Conservation (phyloP, 306 rosid species). For the Rosa chinensis region DNA sequence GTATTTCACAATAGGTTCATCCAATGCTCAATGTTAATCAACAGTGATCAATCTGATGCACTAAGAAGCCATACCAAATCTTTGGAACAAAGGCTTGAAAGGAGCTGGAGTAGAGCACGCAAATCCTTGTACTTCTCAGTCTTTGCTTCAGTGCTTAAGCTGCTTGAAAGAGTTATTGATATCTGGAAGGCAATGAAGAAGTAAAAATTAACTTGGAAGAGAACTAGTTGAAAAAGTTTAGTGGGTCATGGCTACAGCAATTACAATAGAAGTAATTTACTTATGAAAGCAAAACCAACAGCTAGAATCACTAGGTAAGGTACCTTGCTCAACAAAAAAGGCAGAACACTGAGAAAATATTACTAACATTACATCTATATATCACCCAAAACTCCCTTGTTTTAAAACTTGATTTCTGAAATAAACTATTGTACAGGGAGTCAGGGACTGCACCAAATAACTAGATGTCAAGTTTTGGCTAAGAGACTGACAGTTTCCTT, state of each 20-base stretch:
- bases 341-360: background rate
- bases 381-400: background rate
- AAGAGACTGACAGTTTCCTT: background rate
- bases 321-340: background rate
- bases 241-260: background rate
- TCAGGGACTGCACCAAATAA: background rate
- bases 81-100: constrained; percentile 87
- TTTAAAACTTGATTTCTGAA: background rate
- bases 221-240: background rate
- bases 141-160: constrained; percentile 74
- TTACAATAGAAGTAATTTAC: background rate
- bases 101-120: constrained; percentile 98
- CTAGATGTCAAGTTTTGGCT: background rate
- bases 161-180: constrained; percentile 80
- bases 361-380: background rate
- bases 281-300: background rate
- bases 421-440: background rate
- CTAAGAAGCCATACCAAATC: constrained; percentile 60
- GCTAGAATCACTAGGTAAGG: background rate
- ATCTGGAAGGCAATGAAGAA: constrained; percentile 52
- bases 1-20: constrained; percentile 29
- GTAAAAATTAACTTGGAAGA: background rate
- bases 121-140: constrained; percentile 87
- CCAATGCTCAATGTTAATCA: constrained; percentile 12
- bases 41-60: background rate